These are phyloP conservation scores for Globisporangium iwayamae DNA, from an alignment of 352 stramenopile species.

Conservation along the genomic window DNA sequence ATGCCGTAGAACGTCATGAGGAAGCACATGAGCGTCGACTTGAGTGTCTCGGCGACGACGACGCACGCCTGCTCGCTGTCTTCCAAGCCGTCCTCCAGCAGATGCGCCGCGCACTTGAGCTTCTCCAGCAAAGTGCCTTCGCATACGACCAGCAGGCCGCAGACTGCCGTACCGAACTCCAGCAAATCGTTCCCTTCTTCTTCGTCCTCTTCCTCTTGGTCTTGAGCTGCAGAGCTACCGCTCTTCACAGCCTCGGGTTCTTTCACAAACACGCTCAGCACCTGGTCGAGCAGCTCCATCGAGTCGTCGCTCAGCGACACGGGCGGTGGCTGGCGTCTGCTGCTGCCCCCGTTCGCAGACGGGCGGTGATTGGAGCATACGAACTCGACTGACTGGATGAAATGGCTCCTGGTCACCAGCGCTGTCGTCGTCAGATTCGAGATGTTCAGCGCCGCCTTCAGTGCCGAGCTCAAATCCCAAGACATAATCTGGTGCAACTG, in stretches of 20 bases:
- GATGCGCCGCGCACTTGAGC: slow-evolving; percentile 37
- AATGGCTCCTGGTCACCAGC: slow-evolving; percentile 40
- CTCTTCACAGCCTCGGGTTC: slow-evolving; percentile 31
- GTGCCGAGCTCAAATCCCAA: slow-evolving; percentile 29
- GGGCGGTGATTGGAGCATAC: slow-evolving; percentile 27
- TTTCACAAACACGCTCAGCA: slow-evolving; percentile 64
- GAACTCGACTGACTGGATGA: slow-evolving; percentile 51
- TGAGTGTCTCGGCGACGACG: slow-evolving; percentile 58
- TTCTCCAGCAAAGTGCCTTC: slow-evolving; percentile 60
- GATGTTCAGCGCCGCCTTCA: slow-evolving; percentile 30
- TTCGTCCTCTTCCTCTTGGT: slow-evolving; percentile 36
- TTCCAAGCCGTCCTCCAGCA: slow-evolving; percentile 30
- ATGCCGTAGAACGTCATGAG: slow-evolving; percentile 85
- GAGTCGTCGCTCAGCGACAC: slow-evolving; percentile 57
- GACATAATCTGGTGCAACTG: slow-evolving; percentile 47
- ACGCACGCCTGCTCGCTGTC: slow-evolving; percentile 27
- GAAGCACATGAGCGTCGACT: slow-evolving; percentile 65
- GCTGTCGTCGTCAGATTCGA: slow-evolving; percentile 19
- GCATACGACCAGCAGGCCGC: slow-evolving; percentile 63
- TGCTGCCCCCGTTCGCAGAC: slow-evolving; percentile 6
- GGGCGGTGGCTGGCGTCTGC: slow-evolving; percentile 5
- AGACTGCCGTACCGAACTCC: slow-evolving; percentile 52
- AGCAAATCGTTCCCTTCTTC: slow-evolving; percentile 47
- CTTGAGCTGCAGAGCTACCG: slow-evolving; percentile 12
- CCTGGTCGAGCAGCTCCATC: slow-evolving; percentile 52